Conservation (phyloP, 495 filamentous ascomycete species). For the Bacidia gigantensis region DNA sequence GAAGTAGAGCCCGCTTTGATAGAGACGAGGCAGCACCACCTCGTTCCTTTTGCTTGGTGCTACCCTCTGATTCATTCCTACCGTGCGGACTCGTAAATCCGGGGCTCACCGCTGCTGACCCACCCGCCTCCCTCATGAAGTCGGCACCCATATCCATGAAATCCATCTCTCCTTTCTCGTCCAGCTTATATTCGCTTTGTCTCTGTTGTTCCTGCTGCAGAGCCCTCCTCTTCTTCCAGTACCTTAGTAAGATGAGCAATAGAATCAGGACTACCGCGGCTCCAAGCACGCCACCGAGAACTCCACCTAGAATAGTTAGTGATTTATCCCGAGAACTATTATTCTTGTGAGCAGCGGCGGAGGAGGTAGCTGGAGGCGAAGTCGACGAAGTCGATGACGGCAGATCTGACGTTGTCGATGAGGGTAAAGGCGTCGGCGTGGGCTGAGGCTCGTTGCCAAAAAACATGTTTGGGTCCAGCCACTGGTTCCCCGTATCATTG, state of each 20-base stretch:
- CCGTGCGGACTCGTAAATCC: slow-evolving; percentile 23
- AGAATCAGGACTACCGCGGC: slow-evolving; percentile 53
- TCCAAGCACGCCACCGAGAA: slow-evolving; percentile 65
- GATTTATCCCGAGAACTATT: slow-evolving; percentile 21
- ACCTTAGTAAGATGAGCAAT: slow-evolving; percentile 54
- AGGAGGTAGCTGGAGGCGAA: slow-evolving; percentile 3
- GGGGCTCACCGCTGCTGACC: slow-evolving; percentile 22
- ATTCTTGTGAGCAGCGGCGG: slow-evolving; percentile 1
- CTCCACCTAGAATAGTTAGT: slow-evolving; percentile 59
- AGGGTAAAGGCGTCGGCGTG: neutral
- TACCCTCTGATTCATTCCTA: slow-evolving; percentile 18
- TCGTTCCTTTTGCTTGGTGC: slow-evolving; percentile 11
- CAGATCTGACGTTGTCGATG: neutral
- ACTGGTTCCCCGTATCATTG: slow-evolving; percentile 61
- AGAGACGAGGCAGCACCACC: slow-evolving; percentile 13
- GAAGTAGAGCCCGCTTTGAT: slow-evolving; percentile 16
- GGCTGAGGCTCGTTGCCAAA: slow-evolving; percentile 34
- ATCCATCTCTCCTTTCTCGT: slow-evolving; percentile 46
- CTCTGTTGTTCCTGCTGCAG: slow-evolving; percentile 34
- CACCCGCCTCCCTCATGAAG: slow-evolving; percentile 37
- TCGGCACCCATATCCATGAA: slow-evolving; percentile 50
- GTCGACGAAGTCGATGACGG: slow-evolving; percentile 3
- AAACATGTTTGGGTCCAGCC: slow-evolving; percentile 60
- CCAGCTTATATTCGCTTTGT: slow-evolving; percentile 36
- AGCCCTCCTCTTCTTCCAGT: slow-evolving; percentile 36